phyloP scores from a whole-genome alignment of 139 green algal species.

The Haematococcus sp. region DNA sequence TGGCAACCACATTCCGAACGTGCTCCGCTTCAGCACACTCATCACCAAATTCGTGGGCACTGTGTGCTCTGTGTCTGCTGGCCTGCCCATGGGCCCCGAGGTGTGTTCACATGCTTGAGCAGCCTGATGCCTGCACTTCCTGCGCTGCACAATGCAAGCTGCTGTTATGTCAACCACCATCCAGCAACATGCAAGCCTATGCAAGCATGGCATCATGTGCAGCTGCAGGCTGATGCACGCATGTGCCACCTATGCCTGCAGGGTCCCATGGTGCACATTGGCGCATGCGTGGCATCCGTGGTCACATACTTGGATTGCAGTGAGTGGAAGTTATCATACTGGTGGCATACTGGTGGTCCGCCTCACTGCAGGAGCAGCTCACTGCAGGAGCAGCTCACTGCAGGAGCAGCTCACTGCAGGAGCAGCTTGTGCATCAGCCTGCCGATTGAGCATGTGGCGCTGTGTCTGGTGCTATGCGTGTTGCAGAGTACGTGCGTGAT shows the following conservation, averaged over 20 bases:
- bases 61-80: slow-evolving; percentile 41
- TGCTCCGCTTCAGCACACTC: slow-evolving; percentile 61
- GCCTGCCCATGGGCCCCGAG: slow-evolving; percentile 73
- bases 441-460: background rate
- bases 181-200: background rate
- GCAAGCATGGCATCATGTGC: background rate
- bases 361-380: too few species aligned
- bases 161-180: background rate
- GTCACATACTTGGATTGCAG: slow-evolving; percentile 65
- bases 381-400: too few species aligned
- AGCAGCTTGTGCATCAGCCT: too few species aligned
- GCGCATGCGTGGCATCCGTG: slow-evolving; percentile 72
- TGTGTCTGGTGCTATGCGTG: background rate
- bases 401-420: too few species aligned
- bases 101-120: slow-evolving; percentile 7
- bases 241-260: background rate
- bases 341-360: background rate
- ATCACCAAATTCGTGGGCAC: slow-evolving; percentile 69
- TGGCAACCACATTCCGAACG: slow-evolving; percentile 70
- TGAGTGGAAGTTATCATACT: slow-evolving; percentile 26
- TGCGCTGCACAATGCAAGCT: background rate
- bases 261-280: slow-evolving; percentile 89
- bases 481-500: slow-evolving; percentile 18
- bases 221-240: background rate
- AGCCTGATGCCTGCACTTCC: too few species aligned